Evolutionary conservation across 2,329 filamentous ascomycete genomes (phyloP).

Genomic region (Fusarium chuoi): DNA sequence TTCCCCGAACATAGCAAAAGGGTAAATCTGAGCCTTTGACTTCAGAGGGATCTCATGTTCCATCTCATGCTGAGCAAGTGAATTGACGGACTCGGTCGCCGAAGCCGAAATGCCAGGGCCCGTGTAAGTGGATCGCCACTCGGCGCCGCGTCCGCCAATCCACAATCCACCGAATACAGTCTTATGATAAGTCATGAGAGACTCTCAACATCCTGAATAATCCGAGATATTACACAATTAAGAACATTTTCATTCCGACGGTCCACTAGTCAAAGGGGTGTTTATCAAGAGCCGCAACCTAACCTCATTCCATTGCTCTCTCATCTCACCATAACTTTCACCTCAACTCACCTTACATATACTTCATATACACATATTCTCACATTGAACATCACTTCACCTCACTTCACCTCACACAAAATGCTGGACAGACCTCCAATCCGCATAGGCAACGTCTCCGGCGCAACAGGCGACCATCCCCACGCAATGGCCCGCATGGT

Average conservation of each 20-base stretch:
- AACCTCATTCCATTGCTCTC: neutral
- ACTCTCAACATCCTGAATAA: neutral
- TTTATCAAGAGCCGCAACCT: neutral
- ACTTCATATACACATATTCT: neutral
- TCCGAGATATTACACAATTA: neutral
- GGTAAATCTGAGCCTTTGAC: accelerated
- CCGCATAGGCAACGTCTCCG: slow-evolving; percentile 50
- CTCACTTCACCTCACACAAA: neutral
- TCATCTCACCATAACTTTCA: neutral
- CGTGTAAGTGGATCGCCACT: slow-evolving; percentile 24
- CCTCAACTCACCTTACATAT: neutral
- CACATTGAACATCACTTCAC: neutral
- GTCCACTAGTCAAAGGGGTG: neutral
- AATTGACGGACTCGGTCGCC: slow-evolving; percentile 27
- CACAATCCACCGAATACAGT: neutral
- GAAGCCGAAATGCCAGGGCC: slow-evolving; percentile 7
- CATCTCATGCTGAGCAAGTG: neutral
- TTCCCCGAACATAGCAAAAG: neutral
- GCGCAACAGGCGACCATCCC: slow-evolving; percentile 49
- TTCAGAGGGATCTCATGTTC: accelerated
- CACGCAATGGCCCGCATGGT: slow-evolving; percentile 50
- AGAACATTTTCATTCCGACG: neutral
- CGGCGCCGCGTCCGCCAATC: slow-evolving; percentile 24
- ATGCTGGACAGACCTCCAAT: slow-evolving; percentile 46
- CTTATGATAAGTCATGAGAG: slow-evolving; percentile 9